Evolutionary conservation across 2,329 filamentous ascomycete genomes (phyloP), one percentile per base, ranked within the genome.

Genomic region (Apiospora koreana): DNA sequence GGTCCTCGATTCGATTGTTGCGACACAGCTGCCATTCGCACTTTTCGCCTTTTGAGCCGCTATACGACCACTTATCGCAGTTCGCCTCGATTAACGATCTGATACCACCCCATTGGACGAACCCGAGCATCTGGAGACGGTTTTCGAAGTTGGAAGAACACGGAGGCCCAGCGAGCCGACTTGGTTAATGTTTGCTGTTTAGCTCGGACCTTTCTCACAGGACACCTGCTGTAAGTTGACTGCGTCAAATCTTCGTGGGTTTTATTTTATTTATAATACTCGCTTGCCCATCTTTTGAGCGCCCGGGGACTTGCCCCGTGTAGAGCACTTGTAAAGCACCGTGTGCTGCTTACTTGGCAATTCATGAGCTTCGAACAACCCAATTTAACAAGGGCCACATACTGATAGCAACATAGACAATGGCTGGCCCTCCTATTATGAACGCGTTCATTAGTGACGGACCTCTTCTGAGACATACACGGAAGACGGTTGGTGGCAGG

Each of bases 401-500:
- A 38, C 54, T 62, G 54, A 62, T n/a, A 6, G 10, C 9, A 31
- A 38, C 14, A 10, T 38, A 62, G 54, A 62, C 3, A 62, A 62
- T 62, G 54, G 35, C 54, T 38, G 54, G 54, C 31, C 54, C 54
- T 62, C 21, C 54, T 16, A 62, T 38, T 31, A 43, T 66, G 64
- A 42, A 66, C 28, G 21, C 38, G 25, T 41, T n/a, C 64, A 66
- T 66, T 45, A 28, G 64, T 45, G 64, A 66, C 25, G 64, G 64
- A n/a, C 64, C 64, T 42, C n/a, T 66, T 66, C 64, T 66, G 42
- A 42, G 14, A 10, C 64, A 43, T n/a, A 54, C 66, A 9, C 43
- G 66, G 43, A 68, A 35, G 31, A 68, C 66, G 21, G 45, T 48
- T 38, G 91, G 92, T 76, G 93, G 93, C 72, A 90, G 93, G 75